Conservation (phyloP, 305 asterid species). For the Nicotiana rustica region DNA sequence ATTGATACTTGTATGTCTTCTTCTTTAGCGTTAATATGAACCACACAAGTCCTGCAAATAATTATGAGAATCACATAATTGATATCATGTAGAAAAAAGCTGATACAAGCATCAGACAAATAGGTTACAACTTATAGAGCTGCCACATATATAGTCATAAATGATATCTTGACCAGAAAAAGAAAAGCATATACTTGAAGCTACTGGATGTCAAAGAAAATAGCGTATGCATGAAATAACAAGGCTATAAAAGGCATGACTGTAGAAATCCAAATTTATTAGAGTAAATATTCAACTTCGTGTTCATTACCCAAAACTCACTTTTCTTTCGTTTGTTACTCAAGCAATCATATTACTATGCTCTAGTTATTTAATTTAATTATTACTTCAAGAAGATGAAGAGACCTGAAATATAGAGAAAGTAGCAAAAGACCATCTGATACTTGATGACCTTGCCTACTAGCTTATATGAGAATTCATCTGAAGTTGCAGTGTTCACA, state of each 20-base stretch:
- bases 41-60: constrained; percentile 91
- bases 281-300: too few relatives aligned
- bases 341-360: too few relatives aligned
- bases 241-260: not conserved
- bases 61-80: not conserved
- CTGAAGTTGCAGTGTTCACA: constrained; percentile 82
- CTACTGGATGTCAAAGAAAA: not conserved
- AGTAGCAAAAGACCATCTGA: constrained; percentile 97
- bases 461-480: constrained; percentile 76
- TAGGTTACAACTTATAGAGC: not conserved
- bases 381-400: constrained; percentile 8
- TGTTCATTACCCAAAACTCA: too few relatives aligned
- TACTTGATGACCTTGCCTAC: constrained; percentile 84
- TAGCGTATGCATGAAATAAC: not conserved
- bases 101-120: not conserved
- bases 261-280: not conserved
- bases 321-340: too few relatives aligned
- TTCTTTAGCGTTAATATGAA: constrained; percentile 92
- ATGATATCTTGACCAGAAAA: not conserved
- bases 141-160: not conserved
- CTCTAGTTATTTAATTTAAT: too few relatives aligned
- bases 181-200: not conserved
- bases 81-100: not conserved
- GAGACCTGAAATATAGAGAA: constrained; percentile 88
- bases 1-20: constrained; percentile 97